These are phyloP conservation scores for Neurospora terricola DNA, from an alignment of 495 filamentous ascomycete genomes.

Conservation along the genomic window DNA sequence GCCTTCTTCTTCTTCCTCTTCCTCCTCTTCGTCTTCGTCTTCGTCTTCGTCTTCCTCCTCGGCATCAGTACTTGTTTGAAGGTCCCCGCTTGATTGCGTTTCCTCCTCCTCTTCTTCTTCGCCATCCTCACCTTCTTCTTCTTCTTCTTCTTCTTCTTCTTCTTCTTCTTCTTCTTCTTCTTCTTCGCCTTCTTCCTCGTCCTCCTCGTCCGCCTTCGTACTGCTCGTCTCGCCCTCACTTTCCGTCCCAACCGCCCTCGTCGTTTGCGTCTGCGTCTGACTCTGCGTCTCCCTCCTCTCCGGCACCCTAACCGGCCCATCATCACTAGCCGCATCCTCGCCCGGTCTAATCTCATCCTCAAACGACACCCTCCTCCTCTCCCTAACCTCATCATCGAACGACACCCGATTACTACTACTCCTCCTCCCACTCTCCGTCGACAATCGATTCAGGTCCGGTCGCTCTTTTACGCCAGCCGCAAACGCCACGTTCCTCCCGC, in stretches of 20 bases:
- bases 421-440: constrained; percentile 1
- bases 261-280: not conserved
- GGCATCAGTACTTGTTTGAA: not conserved
- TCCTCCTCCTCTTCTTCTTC: not conserved
- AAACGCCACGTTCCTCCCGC: constrained; percentile 50
- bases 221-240: not conserved
- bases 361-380: not conserved
- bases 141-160: not conserved
- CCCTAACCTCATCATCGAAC: not conserved
- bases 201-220: not conserved
- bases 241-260: not conserved
- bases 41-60: constrained; percentile 9
- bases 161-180: not conserved
- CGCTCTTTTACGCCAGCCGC: constrained; percentile 40
- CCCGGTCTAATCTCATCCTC: not conserved
- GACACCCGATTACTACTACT: not conserved
- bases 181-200: not conserved
- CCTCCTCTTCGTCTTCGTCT: constrained; percentile 7
- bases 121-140: not conserved
- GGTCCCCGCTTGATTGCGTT: not conserved
- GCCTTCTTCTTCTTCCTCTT: constrained; percentile 3
- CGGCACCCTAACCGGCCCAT: not conserved
- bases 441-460: not conserved
- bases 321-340: not conserved
- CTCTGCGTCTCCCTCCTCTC: not conserved